Evolutionary conservation across 768 basidiomycete species (phyloP), one percentile per base, ranked within the genome.

Genomic region (Paxillus involutus): DNA sequence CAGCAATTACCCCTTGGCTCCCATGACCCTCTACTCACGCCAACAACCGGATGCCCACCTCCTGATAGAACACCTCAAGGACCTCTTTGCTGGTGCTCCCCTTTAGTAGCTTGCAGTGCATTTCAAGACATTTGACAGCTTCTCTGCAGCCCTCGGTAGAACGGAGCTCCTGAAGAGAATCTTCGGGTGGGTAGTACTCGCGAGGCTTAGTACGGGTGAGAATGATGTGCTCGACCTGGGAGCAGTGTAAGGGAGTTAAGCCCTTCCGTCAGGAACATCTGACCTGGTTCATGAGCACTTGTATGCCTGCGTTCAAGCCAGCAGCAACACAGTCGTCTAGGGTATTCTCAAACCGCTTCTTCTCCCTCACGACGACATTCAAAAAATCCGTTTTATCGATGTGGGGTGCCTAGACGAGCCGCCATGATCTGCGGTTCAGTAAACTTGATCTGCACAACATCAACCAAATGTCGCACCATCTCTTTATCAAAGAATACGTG

Each of bases 401-500:
- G 63, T 95, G 90, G 1, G 80, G 83, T 0, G 89, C 85, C 91
- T 93, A 4, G 17, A 16, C 2, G 37, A 21, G 26, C 33, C 29
- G 47, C 29, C 41, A 48, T 40, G 14, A 36, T 21, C 47, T 51
- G 46, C 37, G 17, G 12, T 16, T 43, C 17, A 10, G 24, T 10
- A 17, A n/a, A 29, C 11, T 10, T 26, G 9, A 40, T 19, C 17
- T n/a, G 17, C 11, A 14, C 14, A 41, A 12, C 21, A 51, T 7
- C 24, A 43, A 21, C 17, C 26, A 14, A 47, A 41, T 4, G 19
- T n/a, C 86, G 24, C 56, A 90, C 92, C 72, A 98, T 74, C 63
- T 97, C 96, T 64, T 95, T 95, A 66, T 98, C 97, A 65, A 96
- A 99, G 70, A 95, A 99, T 2, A 98, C 97, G 61, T 99, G 94